Evolutionary conservation across 169 alveolate genomes (phyloP), one percentile per base, ranked within the genome.

Genomic region (Plasmodium cynomolgi): DNA sequence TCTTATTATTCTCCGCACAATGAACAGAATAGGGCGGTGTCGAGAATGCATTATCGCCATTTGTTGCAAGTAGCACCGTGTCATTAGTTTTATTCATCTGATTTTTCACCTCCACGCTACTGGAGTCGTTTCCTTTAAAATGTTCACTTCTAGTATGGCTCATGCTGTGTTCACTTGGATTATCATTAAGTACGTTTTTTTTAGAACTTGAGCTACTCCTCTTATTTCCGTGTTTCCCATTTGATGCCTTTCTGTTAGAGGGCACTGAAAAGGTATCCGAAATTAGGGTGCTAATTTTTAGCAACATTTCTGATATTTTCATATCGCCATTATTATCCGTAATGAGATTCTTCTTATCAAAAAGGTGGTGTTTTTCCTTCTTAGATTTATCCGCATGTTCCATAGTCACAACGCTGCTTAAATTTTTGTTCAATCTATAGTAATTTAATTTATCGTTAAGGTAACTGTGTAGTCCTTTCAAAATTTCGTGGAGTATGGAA

Each of bases 301-400:
- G 37, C 26, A 86, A 11, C 56, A 50, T 79, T 54, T 77, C 74
- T 31, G 84, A 75, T 29, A 77, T 58, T 75, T 86, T 86, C 2
- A 68, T 77, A 20, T 86, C 68, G 29, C 37, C 93, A 33, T 50
- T 74, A 34, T 33, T 47, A 77, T 75, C 68, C 29, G 23, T 54
- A 50, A 86, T 86, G 23, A 86, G 44, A 71, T 86, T 75, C 37
- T 29, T 68, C 15, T 9, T 50, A 86, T 86, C 85, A 79, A 86
- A 86, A 23, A 86, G 41, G 71, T 58, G 7, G 11, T 37, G 9
- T 15, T 86, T 86, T 86, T 74, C 72, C 23, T 86, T 29, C 34
- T 41, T 77, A 34, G 2, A 34, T 31, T 77, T 62, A 8, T 86
- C 73, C 4, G 26, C n/a, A 34, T 47, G 29, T 37, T 75, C 50